Evolutionary conservation across 169 alveolate species (phyloP).

Genomic region (Plasmodium gaboni): DNA sequence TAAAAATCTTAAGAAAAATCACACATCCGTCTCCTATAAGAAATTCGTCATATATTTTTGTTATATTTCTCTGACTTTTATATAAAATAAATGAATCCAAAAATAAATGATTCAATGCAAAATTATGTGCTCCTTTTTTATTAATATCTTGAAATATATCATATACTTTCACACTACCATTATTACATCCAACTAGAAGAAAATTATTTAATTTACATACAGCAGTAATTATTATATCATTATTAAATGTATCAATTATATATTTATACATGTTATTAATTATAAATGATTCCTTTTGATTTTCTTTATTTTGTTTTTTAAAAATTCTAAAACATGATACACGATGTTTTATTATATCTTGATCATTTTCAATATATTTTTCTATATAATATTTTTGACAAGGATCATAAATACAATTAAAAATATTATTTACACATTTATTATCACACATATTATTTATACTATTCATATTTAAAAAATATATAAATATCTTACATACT

Average conservation of each 20-base stretch:
- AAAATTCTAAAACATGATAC: background rate
- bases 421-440: background rate
- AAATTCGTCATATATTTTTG: slow-evolving; percentile 38
- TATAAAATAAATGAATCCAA: slow-evolving; percentile 11
- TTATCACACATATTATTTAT: background rate
- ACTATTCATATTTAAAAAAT: background rate
- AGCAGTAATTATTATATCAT: slow-evolving; percentile 10
- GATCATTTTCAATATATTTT: no score
- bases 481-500: slow-evolving; percentile 10
- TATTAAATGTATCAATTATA: slow-evolving; percentile 37
- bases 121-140: background rate
- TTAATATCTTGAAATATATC: slow-evolving; percentile 19
- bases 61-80: slow-evolving; percentile 50
- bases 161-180: slow-evolving; percentile 58
- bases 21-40: slow-evolving; percentile 43
- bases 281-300: background rate
- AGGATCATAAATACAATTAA: no score
- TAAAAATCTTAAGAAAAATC: slow-evolving; percentile 7
- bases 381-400: no score
- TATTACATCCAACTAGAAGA: slow-evolving; percentile 37
- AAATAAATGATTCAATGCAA: background rate
- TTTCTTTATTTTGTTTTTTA: slow-evolving; percentile 1
- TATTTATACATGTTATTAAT: slow-evolving; percentile 8
- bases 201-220: slow-evolving; percentile 35
- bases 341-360: no score